Evolutionary conservation across 1,139 yeast genomes (phyloP), one percentile per base, ranked within the genome.

Genomic region (Scheffersomyces parashehatae): DNA sequence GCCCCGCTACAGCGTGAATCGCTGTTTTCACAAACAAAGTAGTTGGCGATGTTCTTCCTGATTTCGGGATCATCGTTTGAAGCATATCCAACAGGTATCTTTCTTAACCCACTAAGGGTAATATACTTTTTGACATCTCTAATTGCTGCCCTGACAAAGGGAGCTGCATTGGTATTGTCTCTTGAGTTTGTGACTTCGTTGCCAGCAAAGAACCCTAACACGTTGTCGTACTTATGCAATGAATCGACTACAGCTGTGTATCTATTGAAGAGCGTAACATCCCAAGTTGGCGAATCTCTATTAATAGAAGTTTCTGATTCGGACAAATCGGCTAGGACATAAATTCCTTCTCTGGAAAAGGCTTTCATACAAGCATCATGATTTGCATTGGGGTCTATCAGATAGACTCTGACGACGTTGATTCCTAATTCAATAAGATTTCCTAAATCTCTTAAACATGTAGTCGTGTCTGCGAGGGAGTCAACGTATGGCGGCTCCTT

Each of bases 141-240:
- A 3, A 82, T 70, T 1, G 86, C 79, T 0, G 87, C 83, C 55
- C 79, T 81, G 8, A 82, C 82, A 60, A 77, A 82, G 0, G 88
- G 83, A 8, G 84, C 73, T 1, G 83, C 77, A 42, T 70, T 67
- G 1, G 81, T 69, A 48, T 76, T 80, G 2, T 65, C 62, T 30
- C 57, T 64, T 34, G 78, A 75, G 51, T 76, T 79, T 10, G 83
- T 69, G 10, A 81, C 85, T 60, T 81, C 85, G 55, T 81, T 81
- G 0, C 85, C 86, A 1, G 83, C 85, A 57, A 81, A 73, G 54
- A 78, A 79, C 0, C 86, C 87, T 44, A 81, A 59, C 2, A 77
- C 51, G 52, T 82, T 82, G 24, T 68, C 56, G 53, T 78, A 81
- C 32, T 64, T 58, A 31, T 68, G 69, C 73, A 81, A 67, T 1